Evolutionary conservation across 2,329 filamentous ascomycete species (phyloP).

Genomic region (Verticillium zaregamsianum): DNA sequence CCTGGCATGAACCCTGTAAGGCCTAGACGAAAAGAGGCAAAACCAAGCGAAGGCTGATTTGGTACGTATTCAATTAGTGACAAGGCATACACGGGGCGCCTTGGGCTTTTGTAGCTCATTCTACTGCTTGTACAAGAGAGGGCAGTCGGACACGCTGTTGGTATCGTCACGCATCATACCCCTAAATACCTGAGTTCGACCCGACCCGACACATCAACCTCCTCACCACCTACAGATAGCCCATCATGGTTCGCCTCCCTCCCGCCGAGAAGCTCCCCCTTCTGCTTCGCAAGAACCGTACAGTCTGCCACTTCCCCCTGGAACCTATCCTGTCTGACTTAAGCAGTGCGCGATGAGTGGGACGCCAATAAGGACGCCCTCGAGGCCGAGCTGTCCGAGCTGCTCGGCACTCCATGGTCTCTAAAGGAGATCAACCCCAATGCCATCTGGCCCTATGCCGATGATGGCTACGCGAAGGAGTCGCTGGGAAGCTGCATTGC

Average conservation of each 20-base stretch:
- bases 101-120: too few species aligned
- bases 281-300: constrained; percentile 47
- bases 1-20: too few species aligned
- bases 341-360: constrained; percentile 47
- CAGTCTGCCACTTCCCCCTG: background rate
- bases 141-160: too few species aligned
- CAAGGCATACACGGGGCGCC: too few species aligned
- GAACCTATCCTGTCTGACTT: constrained; percentile 7
- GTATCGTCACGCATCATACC: too few species aligned
- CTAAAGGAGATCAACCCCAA: constrained; percentile 43
- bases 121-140: too few species aligned
- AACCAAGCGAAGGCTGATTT: too few species aligned
- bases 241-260: constrained; percentile 33
- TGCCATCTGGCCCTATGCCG: constrained; percentile 42
- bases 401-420: constrained; percentile 45
- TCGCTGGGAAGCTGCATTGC: constrained; percentile 40
- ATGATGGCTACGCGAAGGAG: constrained; percentile 34
- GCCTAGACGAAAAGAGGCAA: too few species aligned
- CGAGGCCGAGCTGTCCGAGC: constrained; percentile 37
- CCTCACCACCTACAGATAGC: too few species aligned
- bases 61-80: too few species aligned
- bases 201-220: too few species aligned
- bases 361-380: constrained; percentile 40
- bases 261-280: constrained; percentile 48
- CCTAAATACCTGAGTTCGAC: too few species aligned